phyloP scores from a whole-genome alignment of 805 yeast genomes.

The Candida yuanshanica region DNA sequence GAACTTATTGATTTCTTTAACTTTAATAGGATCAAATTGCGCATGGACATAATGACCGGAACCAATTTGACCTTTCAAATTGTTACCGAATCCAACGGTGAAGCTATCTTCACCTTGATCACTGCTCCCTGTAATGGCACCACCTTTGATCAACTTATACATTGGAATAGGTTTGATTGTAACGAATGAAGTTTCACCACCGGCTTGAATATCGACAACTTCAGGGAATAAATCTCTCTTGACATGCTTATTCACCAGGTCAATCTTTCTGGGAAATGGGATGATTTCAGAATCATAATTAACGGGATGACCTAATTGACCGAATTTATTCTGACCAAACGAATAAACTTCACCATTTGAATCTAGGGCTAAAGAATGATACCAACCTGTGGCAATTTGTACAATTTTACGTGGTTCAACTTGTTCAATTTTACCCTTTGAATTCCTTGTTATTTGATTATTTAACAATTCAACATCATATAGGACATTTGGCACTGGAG shows the following conservation, averaged over 20 bases:
- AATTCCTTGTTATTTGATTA: slow-evolving; percentile 28
- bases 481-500: slow-evolving; percentile 43
- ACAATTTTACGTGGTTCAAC: slow-evolving; percentile 39
- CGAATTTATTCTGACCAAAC: slow-evolving; percentile 80
- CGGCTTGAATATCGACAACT: slow-evolving; percentile 56
- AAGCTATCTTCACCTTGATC: slow-evolving; percentile 25
- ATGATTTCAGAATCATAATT: slow-evolving; percentile 59
- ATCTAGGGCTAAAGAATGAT: slow-evolving; percentile 70
- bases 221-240: slow-evolving; percentile 38
- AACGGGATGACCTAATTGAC: slow-evolving; percentile 77
- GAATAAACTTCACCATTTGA: slow-evolving; percentile 65
- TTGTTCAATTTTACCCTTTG: slow-evolving; percentile 15
- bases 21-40: slow-evolving; percentile 56
- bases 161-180: slow-evolving; percentile 30
- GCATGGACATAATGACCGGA: slow-evolving; percentile 70
- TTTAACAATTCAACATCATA: slow-evolving; percentile 56
- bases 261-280: slow-evolving; percentile 61
- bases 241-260: slow-evolving; percentile 35
- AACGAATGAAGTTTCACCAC: slow-evolving; percentile 60
- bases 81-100: slow-evolving; percentile 72
- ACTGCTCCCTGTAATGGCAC: slow-evolving; percentile 3
- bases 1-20: slow-evolving; percentile 36
- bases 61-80: slow-evolving; percentile 83
- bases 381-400: slow-evolving; percentile 66
- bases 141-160: slow-evolving; percentile 1